Conservation (phyloP, 1,139 yeast species). For the Candida sojae region DNA sequence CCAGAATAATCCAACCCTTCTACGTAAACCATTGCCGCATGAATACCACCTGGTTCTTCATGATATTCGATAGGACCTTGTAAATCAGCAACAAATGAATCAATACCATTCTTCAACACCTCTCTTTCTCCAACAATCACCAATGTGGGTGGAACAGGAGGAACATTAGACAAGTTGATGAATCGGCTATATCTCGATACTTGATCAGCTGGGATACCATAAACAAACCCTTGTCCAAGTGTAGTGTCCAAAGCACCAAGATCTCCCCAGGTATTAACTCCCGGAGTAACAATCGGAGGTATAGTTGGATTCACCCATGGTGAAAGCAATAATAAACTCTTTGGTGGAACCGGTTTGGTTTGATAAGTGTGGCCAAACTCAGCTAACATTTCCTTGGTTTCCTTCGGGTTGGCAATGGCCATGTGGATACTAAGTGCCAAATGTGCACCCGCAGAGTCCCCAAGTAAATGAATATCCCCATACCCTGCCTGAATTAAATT, state of each 20-base stretch:
- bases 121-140: conserved; percentile 42
- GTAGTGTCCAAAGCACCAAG: conserved; percentile 29
- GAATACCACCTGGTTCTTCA: conserved; percentile 35
- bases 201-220: conserved; percentile 19
- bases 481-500: conserved; percentile 30
- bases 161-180: conserved; percentile 33
- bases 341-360: conserved; percentile 26
- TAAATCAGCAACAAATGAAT: conserved; percentile 21
- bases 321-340: conserved; percentile 34
- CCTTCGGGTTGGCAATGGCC: conserved; percentile 34
- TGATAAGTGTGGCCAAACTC: conserved; percentile 16
- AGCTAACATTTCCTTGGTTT: conserved; percentile 22
- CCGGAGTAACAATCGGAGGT: conserved; percentile 17
- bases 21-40: conserved; percentile 29
- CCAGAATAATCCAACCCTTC: conserved; percentile 33
- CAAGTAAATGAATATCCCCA: conserved; percentile 35
- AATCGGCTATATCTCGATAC: conserved; percentile 19
- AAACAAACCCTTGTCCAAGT: conserved; percentile 32
- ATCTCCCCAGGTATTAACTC: conserved; percentile 30
- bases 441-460: conserved; percentile 54
- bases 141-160: conserved; percentile 27
- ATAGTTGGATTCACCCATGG: conserved; percentile 40
- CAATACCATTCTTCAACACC: conserved; percentile 31
- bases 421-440: conserved; percentile 35
- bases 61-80: conserved; percentile 19